Evolutionary conservation across 129 eudicot species (phyloP).

Genomic region (Flaveria bidentis): DNA sequence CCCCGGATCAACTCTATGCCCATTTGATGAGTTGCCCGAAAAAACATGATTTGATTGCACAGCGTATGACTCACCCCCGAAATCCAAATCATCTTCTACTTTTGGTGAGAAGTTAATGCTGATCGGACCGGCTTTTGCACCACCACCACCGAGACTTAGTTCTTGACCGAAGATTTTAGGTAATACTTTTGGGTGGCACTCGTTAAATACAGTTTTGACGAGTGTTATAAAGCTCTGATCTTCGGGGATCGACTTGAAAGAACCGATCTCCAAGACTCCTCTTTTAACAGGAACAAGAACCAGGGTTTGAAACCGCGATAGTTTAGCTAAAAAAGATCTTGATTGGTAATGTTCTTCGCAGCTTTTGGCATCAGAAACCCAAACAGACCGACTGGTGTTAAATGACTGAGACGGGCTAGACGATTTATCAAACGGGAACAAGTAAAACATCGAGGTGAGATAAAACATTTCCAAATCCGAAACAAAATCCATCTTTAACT

Average conservation of each 20-base stretch:
- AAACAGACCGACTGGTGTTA: constrained; percentile 65
- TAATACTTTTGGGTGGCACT: constrained; percentile 46
- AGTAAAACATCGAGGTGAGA: constrained; percentile 70
- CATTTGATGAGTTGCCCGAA: constrained; percentile 51
- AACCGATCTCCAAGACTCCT: constrained; percentile 89
- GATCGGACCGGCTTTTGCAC: constrained; percentile 58
- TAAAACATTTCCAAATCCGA: constrained; percentile 80
- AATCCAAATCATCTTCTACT: constrained; percentile 68
- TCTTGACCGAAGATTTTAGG: constrained; percentile 87
- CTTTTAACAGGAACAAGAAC: constrained; percentile 77
- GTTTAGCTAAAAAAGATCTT: constrained; percentile 58
- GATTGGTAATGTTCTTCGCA: constrained; percentile 79
- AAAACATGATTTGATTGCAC: constrained; percentile 45
- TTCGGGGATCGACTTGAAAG: constrained; percentile 63
- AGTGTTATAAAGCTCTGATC: constrained; percentile 57
- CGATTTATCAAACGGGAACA: constrained; percentile 78
- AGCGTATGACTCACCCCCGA: constrained; percentile 56
- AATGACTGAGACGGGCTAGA: constrained; percentile 85
- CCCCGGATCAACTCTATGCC: constrained; percentile 39
- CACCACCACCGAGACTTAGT: constrained; percentile 58
- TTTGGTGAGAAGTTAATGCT: constrained; percentile 79
- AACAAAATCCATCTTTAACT: constrained; percentile 53
- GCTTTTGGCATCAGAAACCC: constrained; percentile 65
- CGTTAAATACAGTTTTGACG: constrained; percentile 58
- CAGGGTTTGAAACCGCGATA: constrained; percentile 62